Evolutionary conservation across 768 basidiomycete species (phyloP), one percentile per base, ranked within the genome.

Genomic region (Tulasnella sp.): DNA sequence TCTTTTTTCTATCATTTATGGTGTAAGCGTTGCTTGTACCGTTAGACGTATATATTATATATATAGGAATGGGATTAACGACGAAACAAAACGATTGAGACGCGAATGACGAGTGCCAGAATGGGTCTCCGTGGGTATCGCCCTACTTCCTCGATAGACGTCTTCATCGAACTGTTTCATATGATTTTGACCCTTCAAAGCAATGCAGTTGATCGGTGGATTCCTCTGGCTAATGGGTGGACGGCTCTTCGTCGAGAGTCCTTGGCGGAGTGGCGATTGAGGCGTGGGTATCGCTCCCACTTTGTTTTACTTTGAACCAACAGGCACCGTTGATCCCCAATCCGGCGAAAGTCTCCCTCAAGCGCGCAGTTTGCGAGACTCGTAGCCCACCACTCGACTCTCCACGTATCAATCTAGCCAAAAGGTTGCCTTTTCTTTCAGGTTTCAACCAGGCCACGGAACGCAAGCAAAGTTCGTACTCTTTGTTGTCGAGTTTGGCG

Each of bases 21-120:
- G 64, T 69, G 64, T 69, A 69, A 69, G 64, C 64, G 64, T 69
- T 37, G 64, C 64, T 69, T 69, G 64, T 69, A 69, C 64, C 64
- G n/a, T 5, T 69, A 69, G 64, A 69, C 64, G 64, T 69, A 69
- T 37, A 69, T 69, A 69, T 69, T 69, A 34, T 28, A 64, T 64
- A 69, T 69, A 60, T 69, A 8, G 64, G 64, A 69, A 69, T 28
- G 64, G 64, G 64, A 69, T 69, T 18, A 69, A 31, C 37, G 64
- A 69, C 64, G 34, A 69, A 4, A 60, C 8, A 12, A 60, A 9
- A 6, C 37, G 6, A 18, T 54, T 54, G 24, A 31, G 1, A 18
- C 28, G n/a, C 18, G n/a, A 37, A 37, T 69, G 20, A 28, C 16
- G 12, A 28, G 22, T 31, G n/a, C 24, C 22, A 1, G 48, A 18